A percentile compares a stretch with the other conserved stretches of the same genome.
phyloP scores from a whole-genome alignment of 768 basidiomycete genomes.

The Chalciporus chontae region DNA sequence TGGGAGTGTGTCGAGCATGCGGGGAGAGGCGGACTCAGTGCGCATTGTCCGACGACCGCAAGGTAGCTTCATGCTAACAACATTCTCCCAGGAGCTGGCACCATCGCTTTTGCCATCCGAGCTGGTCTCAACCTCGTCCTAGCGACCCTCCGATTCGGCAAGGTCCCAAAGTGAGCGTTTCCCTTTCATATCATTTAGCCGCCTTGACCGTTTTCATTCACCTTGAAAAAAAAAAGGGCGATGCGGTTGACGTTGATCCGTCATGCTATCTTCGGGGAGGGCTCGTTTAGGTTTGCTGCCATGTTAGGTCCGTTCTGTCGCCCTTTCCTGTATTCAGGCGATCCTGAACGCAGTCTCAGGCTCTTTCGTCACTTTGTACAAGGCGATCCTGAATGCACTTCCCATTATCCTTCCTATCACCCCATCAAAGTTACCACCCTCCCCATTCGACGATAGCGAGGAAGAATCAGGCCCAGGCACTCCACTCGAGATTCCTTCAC shows the following conservation, averaged over 20 bases:
- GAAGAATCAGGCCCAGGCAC: conserved; percentile 13
- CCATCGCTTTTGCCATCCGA: conserved; percentile 77
- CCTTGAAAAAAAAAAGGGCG: conserved; percentile 40
- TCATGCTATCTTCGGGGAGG: conserved; percentile 79
- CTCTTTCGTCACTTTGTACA: conserved; percentile 76
- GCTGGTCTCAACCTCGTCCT: conserved; percentile 81
- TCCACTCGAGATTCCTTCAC: no score
- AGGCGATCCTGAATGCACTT: conserved; percentile 71
- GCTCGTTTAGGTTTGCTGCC: conserved; percentile 79
- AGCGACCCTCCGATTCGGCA: conserved; percentile 68
- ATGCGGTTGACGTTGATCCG: conserved; percentile 63
- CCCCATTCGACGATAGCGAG: conserved; percentile 33
- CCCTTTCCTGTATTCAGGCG: background rate
- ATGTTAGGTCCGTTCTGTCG: conserved; percentile 64
- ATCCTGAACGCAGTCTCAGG: conserved; percentile 36
- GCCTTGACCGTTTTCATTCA: background rate
- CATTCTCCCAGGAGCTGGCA: conserved; percentile 60
- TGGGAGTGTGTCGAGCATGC: conserved; percentile 72
- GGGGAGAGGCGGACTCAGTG: conserved; percentile 64
- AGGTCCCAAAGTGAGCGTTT: conserved; percentile 58
- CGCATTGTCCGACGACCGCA: conserved; percentile 29
- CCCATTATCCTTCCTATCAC: conserved; percentile 63
- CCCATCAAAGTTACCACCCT: conserved; percentile 14
- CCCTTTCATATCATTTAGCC: background rate
- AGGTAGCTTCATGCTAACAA: background rate